A percentile compares a stretch with the other conserved stretches of the same genome.
Evolutionary conservation across 148 eudicot genomes (phyloP).

Genomic region (Rhododendron simsii): DNA sequence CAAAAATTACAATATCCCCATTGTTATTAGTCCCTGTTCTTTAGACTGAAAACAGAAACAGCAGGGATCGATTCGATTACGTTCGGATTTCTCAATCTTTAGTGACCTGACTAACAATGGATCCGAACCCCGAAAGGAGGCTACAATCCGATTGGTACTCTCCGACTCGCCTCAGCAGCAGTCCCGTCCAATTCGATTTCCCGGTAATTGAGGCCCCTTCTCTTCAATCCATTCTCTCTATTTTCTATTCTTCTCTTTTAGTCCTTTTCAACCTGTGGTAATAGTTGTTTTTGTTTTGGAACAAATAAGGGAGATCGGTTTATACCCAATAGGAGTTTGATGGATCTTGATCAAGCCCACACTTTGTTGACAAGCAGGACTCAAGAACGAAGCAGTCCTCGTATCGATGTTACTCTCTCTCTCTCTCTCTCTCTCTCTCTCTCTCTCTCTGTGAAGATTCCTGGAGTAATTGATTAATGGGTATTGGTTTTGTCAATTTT

Average conservation of each 20-base stretch:
- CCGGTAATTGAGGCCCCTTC: constrained; percentile 11
- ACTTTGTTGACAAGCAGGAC: constrained; percentile 24
- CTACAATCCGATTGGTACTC: constrained; percentile 37
- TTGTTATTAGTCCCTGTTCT: background rate
- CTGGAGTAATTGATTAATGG: background rate
- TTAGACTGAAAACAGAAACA: background rate
- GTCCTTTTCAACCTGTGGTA: background rate
- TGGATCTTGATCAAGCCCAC: constrained; percentile 47
- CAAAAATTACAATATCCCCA: background rate
- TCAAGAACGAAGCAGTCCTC: constrained; percentile 8
- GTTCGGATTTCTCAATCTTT: background rate
- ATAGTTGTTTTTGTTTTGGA: background rate
- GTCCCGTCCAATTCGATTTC: constrained; percentile 29
- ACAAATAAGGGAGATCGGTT: constrained; percentile 35
- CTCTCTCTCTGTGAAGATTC: background rate
- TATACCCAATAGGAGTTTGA: constrained; percentile 48
- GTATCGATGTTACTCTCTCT: constrained; percentile 15
- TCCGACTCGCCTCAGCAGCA: constrained; percentile 33
- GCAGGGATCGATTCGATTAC: background rate
- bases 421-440: background rate
- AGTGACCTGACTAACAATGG: background rate
- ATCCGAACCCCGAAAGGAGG: background rate
- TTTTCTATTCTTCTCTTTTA: background rate
- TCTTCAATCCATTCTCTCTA: background rate
- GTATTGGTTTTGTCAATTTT: background rate